Percentiles rank a stretch among this genome's conserved stretches.
phyloP scores from a whole-genome alignment of 305 asterid species.

The Petunia hybrid region DNA sequence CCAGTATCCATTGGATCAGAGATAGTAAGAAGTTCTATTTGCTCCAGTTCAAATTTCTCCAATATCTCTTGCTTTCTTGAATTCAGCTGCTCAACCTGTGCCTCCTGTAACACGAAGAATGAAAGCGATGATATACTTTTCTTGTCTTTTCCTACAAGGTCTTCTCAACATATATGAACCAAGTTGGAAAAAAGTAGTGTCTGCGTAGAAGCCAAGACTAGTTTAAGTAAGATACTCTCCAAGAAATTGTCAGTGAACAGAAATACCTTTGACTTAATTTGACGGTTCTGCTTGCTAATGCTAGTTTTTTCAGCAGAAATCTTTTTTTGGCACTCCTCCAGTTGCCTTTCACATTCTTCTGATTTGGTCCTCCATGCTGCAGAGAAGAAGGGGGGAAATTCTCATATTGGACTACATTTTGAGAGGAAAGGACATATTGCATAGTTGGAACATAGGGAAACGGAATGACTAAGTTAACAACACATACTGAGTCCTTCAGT shows the following conservation, averaged over 20 bases:
- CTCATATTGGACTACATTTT: slow-evolving; percentile 2
- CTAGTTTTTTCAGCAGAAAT: slow-evolving; percentile 90
- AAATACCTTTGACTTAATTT: slow-evolving; percentile 86
- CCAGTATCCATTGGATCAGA: slow-evolving; percentile 89
- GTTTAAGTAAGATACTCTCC: slow-evolving; percentile 22
- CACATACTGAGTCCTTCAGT: slow-evolving; percentile 14
- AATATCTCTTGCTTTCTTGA: slow-evolving; percentile 80
- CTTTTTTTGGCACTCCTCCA: slow-evolving; percentile 84
- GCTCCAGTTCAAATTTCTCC: slow-evolving; percentile 92
- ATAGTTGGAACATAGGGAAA: slow-evolving; percentile 7
- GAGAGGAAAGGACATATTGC: neutral
- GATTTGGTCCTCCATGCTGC: slow-evolving; percentile 82
- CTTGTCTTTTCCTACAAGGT: neutral
- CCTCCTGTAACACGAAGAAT: slow-evolving; percentile 64
- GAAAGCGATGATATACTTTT: neutral
- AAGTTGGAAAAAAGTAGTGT: neutral
- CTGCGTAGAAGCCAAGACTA: neutral
- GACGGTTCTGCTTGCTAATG: slow-evolving; percentile 88
- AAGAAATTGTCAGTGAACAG: slow-evolving; percentile 6
- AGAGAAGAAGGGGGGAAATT: slow-evolving; percentile 71
- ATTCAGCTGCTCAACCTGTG: slow-evolving; percentile 82
- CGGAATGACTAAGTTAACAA: neutral
- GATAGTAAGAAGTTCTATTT: slow-evolving; percentile 71
- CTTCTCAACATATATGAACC: neutral
- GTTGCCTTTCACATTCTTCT: slow-evolving; percentile 85